phyloP scores from a whole-genome alignment of 2,329 filamentous ascomycete species.

The Xylaria sp. region DNA sequence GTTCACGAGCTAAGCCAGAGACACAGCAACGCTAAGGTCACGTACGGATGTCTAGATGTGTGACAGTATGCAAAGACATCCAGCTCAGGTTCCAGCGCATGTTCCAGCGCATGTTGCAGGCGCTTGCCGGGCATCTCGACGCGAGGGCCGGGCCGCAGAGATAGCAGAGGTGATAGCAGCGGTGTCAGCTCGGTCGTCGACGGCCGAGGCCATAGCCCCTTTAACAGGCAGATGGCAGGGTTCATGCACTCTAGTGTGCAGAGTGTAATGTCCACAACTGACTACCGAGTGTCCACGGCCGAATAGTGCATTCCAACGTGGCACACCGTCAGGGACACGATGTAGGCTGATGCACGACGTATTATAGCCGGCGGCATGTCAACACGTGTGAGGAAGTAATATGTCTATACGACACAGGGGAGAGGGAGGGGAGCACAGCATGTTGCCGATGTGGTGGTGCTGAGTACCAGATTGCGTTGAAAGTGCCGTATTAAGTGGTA shows the following conservation, averaged over 20 bases:
- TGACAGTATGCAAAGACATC: conserved; percentile 9
- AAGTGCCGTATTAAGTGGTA: neutral
- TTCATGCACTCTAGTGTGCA: neutral
- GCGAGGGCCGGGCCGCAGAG: neutral
- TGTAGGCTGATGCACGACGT: conserved; percentile 26
- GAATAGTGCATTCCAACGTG: conserved; percentile 34
- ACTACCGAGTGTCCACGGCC: conserved; percentile 24
- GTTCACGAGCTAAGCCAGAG: conserved; percentile 27
- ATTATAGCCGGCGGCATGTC: conserved; percentile 25
- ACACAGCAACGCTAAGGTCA: conserved; percentile 27
- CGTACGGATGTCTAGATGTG: conserved; percentile 29
- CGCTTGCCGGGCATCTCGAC: neutral
- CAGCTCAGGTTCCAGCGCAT: no score
- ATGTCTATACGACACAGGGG: conserved; percentile 12
- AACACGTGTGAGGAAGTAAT: conserved; percentile 37
- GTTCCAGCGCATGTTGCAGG: conserved; percentile 14
- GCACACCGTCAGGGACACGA: conserved; percentile 17
- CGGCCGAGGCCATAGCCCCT: conserved; percentile 22
- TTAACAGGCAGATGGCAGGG: conserved; percentile 25
- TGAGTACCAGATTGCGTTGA: conserved; percentile 26
- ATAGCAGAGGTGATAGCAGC: neutral
- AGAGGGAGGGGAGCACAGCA: conserved; percentile 1
- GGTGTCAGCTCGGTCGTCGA: neutral
- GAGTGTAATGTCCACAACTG: conserved; percentile 1
- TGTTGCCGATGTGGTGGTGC: conserved; percentile 27